Conservation (phyloP, 139 green algal species). For the Monoraphidium neglectum region DNA sequence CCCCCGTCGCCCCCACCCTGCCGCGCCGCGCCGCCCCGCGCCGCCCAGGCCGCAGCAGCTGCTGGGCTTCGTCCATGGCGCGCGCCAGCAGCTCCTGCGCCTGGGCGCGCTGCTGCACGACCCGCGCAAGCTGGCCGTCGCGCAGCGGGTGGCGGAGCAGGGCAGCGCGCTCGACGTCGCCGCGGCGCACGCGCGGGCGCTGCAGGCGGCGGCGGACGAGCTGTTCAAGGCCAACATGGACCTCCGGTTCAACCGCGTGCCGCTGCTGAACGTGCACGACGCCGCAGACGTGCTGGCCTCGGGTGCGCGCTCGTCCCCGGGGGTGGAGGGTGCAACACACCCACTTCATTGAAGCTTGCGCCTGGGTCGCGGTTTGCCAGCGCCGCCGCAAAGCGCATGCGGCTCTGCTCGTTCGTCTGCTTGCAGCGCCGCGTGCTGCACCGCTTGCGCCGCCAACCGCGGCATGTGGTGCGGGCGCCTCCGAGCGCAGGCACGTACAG, state of each 20-base stretch:
- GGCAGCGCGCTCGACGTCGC: constrained; percentile 15
- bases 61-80: constrained; percentile 20
- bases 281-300: constrained; percentile 28
- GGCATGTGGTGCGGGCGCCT: no score
- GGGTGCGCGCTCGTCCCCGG: no score
- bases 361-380: no score
- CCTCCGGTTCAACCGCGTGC: not conserved
- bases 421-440: no score
- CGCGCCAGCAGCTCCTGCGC: constrained; percentile 31
- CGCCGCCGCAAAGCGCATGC: no score
- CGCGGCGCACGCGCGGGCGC: constrained; percentile 9
- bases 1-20: not conserved
- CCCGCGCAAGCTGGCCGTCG: constrained; percentile 15
- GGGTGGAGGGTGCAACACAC: no score
- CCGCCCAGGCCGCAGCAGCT: constrained; percentile 16
- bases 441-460: no score
- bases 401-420: no score
- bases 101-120: constrained; percentile 20
- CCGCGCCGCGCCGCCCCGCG: not conserved
- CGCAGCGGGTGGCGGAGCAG: not conserved
- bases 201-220: constrained; percentile 30
- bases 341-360: no score
- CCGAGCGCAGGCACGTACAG: constrained; percentile 31
- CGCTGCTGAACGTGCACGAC: constrained; percentile 17
- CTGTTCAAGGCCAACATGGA: constrained; percentile 5